Conservation (phyloP, 164 flowering plant genomes). For the Litsea cubeba region DNA sequence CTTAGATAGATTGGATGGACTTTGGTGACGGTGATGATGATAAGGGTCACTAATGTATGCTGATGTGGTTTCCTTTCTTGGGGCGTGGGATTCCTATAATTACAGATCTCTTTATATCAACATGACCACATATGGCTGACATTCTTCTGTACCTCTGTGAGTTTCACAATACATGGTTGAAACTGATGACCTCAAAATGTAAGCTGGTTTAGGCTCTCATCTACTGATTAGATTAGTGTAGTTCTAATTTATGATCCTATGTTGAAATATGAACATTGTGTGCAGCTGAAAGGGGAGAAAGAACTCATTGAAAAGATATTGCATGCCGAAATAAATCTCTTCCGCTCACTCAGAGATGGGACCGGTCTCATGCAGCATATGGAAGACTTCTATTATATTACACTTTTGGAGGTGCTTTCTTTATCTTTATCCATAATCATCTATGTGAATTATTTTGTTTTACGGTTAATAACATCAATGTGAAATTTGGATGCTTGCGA, state of each 20-base stretch:
- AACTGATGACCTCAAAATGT: no score
- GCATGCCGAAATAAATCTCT: constrained; percentile 84
- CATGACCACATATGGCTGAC: no score
- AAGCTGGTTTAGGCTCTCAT: no score
- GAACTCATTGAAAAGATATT: constrained; percentile 75
- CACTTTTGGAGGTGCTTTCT: constrained; percentile 71
- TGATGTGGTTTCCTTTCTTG: no score
- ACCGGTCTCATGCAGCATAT: constrained; percentile 98
- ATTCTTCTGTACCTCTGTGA: no score
- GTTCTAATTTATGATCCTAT: constrained; percentile 1
- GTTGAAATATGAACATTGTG: not conserved
- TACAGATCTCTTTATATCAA: no score
- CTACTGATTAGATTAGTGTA: no score
- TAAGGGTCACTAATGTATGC: no score
- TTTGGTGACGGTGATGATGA: no score
- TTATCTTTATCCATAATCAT: not conserved
- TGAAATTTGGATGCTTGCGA: not conserved
- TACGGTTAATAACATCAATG: not conserved
- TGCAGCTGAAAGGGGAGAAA: constrained; percentile 94
- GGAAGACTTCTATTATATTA: constrained; percentile 93
- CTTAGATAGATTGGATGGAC: no score
- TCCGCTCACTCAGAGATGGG: constrained; percentile 89
- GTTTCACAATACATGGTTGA: no score
- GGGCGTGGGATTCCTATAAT: no score
- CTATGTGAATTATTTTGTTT: not conserved